Evolutionary conservation across 2,329 filamentous ascomycete species (phyloP).

Genomic region (Trichophyton rubrum): DNA sequence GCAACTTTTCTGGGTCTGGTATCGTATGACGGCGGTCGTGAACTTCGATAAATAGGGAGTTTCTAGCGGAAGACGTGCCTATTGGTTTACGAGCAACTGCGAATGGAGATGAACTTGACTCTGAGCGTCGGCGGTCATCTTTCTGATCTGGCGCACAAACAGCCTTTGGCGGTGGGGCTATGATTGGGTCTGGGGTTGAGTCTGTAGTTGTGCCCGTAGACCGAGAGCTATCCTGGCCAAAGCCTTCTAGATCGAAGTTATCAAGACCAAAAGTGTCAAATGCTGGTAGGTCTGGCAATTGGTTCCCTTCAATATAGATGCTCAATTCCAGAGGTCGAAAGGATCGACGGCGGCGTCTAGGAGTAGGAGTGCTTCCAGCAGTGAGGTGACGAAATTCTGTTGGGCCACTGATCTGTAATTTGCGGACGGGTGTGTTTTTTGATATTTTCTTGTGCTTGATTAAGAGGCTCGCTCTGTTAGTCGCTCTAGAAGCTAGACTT

Average conservation of each 20-base stretch:
- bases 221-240: not conserved
- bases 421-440: conserved; percentile 18
- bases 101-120: conserved; percentile 17
- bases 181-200: conserved; percentile 11
- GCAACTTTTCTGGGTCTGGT: conserved; percentile 2
- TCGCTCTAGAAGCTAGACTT: conserved; percentile 27
- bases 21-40: conserved; percentile 3
- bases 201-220: not conserved
- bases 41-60: conserved; percentile 7
- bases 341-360: conserved; percentile 11
- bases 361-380: not conserved
- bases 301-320: conserved; percentile 34
- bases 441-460: conserved; percentile 24
- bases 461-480: conserved; percentile 31
- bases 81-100: conserved; percentile 26
- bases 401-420: conserved; percentile 32
- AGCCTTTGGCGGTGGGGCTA: conserved; percentile 25
- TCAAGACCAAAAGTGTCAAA: conserved; percentile 31
- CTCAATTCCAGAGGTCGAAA: conserved; percentile 37
- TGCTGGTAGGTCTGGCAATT: conserved; percentile 33
- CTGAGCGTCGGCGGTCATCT: conserved; percentile 10
- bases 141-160: conserved; percentile 16
- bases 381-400: conserved; percentile 29
- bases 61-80: conserved; percentile 4
- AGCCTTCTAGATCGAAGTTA: conserved; percentile 11